Evolutionary conservation across 352 stramenopile species (phyloP), one percentile per base, ranked within the genome.

Genomic region (Sclerospora graminicola): DNA sequence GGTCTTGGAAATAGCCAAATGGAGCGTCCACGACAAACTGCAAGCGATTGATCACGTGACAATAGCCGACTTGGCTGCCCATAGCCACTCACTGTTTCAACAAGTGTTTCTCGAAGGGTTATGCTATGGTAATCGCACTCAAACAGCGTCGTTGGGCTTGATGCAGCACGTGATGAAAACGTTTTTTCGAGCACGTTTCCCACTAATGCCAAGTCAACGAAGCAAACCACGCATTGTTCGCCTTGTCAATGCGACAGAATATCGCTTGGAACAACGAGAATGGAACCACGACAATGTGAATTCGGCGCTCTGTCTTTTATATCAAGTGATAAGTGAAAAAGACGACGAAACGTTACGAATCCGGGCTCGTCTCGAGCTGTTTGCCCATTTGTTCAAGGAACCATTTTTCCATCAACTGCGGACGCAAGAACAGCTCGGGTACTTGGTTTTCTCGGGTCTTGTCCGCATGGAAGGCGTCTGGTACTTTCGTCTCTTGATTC

Each of bases 341-440:
- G 60, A 70, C 32, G 47, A 48, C 3, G 75, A 81, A 26, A 66
- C 60, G 0, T 37, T 80, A n/a, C 37, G 38, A 20, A 48, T 66
- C 1, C 61, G 68, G 33, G 76, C 75, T 15, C 59, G 62, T 11
- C 58, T 87, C 19, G 66, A 85, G 38, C 68, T 97, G 8, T 73
- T 96, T 39, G 72, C 76, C n/a, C 83, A 95, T 41, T 61, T 96
- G 9, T 65, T 88, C 11, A 88, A 92, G 51, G 86, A 96, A 50
- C 84, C 83, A 8, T 89, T 74, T 47, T 97, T 96, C 60, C 86
- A 95, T 57, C 76, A 95, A 41, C 66, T 97, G n/a, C 81, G 88
- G n/a, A 96, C 88, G 7, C 72, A 92, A 52, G 84, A 97, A 55
- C 86, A 96, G 53, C 69, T 97, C 1, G 88, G 88, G 4, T 97